Evolutionary conservation across 2,329 filamentous ascomycete species (phyloP), one percentile per base, ranked within the genome.

Genomic region (Sporothrix protearum): DNA sequence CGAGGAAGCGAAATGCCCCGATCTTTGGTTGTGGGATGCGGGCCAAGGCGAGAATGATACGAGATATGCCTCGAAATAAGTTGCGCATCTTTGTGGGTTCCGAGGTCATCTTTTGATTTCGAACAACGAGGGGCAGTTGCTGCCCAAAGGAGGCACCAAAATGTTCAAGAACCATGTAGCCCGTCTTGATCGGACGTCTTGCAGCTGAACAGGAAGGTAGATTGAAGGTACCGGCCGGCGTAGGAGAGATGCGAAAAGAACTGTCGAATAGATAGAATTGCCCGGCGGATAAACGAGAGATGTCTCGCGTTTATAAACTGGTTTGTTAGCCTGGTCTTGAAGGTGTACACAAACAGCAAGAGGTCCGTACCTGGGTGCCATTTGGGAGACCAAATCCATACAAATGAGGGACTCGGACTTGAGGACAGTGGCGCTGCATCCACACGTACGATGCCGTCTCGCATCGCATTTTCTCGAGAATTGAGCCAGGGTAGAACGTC

Each of bases 371-470:
- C n/a, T n/a, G n/a, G n/a, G n/a, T n/a, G n/a, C n/a, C n/a, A n/a
- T n/a, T n/a, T n/a, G 71, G 59, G 25, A 75, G 72, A 19, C 73
- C 73, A 45, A 76, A 72, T 55, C 73, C 73, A 30, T 75, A 74
- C 22, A 75, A 74, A 14, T 76, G 74, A 67, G 80, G 80, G 22
- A 81, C 80, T n/a, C 80, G 80, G 30, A 83, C 74, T 61, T 76
- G 71, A 16, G 79, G 79, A 72, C 79, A 82, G 57, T 81, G 72
- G 19, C 80, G 75, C 66, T 79, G 76, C 25, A 83, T 77, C 80
- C 80, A 83, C 7, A 79, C 76, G 72, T 80, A 82, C 2, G 79
- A 80, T 1, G 78, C 81, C 25, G 77, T 80, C 76, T 83, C 81
- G 72, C 77, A 76, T 53, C 78, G 74, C 2, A 82, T 10, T 75